Evolutionary conservation across 331 rosid species (phyloP).

Genomic region (Dryas integrifolia): DNA sequence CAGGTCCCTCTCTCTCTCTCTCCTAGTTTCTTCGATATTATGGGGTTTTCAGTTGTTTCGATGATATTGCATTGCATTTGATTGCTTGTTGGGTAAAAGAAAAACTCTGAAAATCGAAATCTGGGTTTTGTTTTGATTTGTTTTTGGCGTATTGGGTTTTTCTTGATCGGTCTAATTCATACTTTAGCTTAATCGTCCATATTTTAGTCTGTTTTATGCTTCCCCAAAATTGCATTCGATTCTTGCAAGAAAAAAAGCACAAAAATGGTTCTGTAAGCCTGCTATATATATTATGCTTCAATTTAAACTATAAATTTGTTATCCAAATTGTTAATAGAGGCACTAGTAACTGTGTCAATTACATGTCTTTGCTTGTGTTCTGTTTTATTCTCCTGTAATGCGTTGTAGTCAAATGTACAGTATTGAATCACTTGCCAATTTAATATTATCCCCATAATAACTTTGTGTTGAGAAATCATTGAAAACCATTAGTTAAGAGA

Average conservation of each 20-base stretch:
- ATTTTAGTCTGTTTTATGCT: neutral
- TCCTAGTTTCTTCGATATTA: too few relatives aligned
- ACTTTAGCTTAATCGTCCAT: neutral
- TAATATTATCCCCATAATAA: too few relatives aligned
- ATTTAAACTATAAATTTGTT: neutral
- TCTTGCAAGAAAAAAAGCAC: neutral
- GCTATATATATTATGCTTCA: neutral
- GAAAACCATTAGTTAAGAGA: neutral
- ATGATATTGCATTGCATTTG: neutral
- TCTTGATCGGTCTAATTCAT: neutral
- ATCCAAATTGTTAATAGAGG: neutral
- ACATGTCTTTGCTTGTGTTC: neutral
- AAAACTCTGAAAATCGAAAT: too few relatives aligned
- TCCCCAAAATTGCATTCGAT: neutral
- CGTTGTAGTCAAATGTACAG: neutral
- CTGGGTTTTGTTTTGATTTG: neutral
- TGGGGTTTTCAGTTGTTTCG: too few relatives aligned
- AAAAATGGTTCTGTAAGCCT: neutral
- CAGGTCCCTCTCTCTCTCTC: slow-evolving; percentile 41
- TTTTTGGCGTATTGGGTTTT: neutral
- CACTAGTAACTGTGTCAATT: neutral
- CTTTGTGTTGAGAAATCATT: neutral
- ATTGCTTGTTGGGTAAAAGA: too few relatives aligned
- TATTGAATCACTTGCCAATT: neutral
- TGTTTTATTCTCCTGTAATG: neutral